phyloP scores from a whole-genome alignment of 371 early-diverging fungal genomes.

The Apophysomyces elegans region DNA sequence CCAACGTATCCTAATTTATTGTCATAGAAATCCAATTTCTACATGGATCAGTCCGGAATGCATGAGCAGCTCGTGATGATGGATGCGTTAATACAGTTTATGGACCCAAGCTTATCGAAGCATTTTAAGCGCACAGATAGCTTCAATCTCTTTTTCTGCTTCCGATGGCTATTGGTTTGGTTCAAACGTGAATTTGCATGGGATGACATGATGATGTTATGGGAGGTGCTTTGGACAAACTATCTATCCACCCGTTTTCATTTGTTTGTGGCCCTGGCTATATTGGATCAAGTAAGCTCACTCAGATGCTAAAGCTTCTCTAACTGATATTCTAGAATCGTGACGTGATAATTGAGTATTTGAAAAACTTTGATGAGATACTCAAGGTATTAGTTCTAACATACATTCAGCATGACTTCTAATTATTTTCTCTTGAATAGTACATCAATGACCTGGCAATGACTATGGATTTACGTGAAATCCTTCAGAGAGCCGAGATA shows the following conservation, averaged over 20 bases:
- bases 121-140: slow-evolving; percentile 83
- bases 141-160: slow-evolving; percentile 89
- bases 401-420: background rate
- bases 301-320: background rate
- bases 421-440: slow-evolving; percentile 30
- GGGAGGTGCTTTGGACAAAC: slow-evolving; percentile 93
- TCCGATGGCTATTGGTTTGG: slow-evolving; percentile 93
- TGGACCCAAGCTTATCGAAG: slow-evolving; percentile 80
- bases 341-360: slow-evolving; percentile 76
- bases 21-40: slow-evolving; percentile 74
- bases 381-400: slow-evolving; percentile 66
- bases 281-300: slow-evolving; percentile 67
- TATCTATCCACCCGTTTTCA: slow-evolving; percentile 80
- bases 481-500: slow-evolving; percentile 81
- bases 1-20: background rate
- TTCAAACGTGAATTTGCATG: slow-evolving; percentile 94
- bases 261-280: slow-evolving; percentile 88
- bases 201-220: slow-evolving; percentile 76
- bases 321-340: slow-evolving; percentile 55
- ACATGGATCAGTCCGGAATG: slow-evolving; percentile 90
- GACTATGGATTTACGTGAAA: slow-evolving; percentile 76
- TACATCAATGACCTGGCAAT: slow-evolving; percentile 88
- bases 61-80: slow-evolving; percentile 79
- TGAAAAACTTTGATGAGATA: slow-evolving; percentile 87
- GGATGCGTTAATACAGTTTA: slow-evolving; percentile 76